A percentile compares a stretch with the other conserved stretches of the same genome.
Conservation (phyloP, 257 asterid genomes). For the Forsythia viridissima region DNA sequence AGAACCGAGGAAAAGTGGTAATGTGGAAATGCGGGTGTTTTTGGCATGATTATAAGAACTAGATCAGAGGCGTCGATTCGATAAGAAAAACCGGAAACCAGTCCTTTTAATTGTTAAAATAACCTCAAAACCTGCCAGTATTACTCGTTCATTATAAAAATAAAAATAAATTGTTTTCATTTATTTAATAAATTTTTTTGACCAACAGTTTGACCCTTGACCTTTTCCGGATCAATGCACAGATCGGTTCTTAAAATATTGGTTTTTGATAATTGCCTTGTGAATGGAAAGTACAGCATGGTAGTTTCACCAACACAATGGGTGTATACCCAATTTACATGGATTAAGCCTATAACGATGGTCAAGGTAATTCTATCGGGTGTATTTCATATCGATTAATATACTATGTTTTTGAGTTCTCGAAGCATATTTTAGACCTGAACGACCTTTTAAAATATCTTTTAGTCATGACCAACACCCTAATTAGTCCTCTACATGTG, state of each 20-base stretch:
- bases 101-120: background rate
- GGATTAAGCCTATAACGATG: background rate
- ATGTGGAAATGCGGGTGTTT: background rate
- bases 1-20: background rate
- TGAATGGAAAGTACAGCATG: no score
- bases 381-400: background rate
- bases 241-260: no score
- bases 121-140: background rate
- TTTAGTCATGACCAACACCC: no score
- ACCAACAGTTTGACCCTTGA: background rate
- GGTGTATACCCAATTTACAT: background rate
- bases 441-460: no score
- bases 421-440: background rate
- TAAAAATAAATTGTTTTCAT: no score
- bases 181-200: no score
- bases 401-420: background rate
- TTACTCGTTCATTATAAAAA: background rate
- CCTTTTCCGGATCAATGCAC: no score
- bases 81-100: background rate
- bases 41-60: background rate
- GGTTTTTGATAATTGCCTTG: no score
- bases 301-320: no score
- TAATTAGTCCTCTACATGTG: background rate
- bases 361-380: background rate
- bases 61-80: no score